Evolutionary conservation across 345 rosid genomes (phyloP).

Genomic region (Hypericum perforatum): DNA sequence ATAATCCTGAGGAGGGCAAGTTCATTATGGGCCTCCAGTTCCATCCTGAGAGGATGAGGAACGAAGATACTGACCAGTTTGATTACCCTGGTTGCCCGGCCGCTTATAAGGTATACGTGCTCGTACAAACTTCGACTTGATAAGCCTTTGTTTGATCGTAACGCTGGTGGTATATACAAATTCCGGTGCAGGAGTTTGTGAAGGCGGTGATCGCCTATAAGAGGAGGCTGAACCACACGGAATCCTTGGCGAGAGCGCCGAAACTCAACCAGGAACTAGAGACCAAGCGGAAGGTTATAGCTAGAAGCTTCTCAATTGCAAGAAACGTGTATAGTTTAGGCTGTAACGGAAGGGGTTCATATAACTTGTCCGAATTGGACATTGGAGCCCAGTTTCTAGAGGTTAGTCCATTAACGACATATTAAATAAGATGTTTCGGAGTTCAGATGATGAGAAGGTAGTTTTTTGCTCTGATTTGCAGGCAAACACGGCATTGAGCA

Average conservation of each 20-base stretch:
- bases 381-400: conserved; percentile 22
- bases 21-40: conserved; percentile 59
- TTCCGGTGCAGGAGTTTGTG: conserved; percentile 20
- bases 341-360: conserved; percentile 7
- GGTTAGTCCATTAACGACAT: conserved; percentile 3
- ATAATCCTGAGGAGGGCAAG: conserved; percentile 49
- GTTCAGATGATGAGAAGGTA: too few species aligned
- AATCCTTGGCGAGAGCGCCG: conserved; percentile 9
- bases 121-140: background rate
- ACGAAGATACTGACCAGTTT: conserved; percentile 32
- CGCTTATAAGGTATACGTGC: conserved; percentile 34
- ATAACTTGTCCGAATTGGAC: conserved; percentile 17
- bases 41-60: conserved; percentile 64
- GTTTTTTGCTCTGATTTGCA: background rate
- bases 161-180: too few species aligned
- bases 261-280: conserved; percentile 19
- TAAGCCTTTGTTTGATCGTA: too few species aligned
- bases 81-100: conserved; percentile 47
- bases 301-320: conserved; percentile 22
- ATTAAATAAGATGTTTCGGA: too few species aligned
- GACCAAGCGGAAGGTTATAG: conserved; percentile 15
- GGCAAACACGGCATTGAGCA: conserved; percentile 22
- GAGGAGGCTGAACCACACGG: conserved; percentile 15
- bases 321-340: conserved; percentile 22
- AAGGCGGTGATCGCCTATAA: conserved; percentile 21